Evolutionary conservation across 1,284 basidiomycete genomes (phyloP).

Genomic region (Boletus semigastroideus): DNA sequence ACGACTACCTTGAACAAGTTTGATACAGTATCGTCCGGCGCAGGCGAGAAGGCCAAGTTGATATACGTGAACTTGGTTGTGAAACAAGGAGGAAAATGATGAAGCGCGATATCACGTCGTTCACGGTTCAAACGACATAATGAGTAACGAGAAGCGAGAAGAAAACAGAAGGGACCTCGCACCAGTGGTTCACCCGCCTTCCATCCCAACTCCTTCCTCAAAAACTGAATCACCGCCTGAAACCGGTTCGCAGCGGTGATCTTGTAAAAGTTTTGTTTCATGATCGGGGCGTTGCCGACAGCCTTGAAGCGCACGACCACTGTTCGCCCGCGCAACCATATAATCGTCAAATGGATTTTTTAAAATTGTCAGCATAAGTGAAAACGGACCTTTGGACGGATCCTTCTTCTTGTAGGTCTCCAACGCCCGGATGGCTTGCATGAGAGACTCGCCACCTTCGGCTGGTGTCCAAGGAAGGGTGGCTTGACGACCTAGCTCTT

Average conservation of each 20-base stretch:
- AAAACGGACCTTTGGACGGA: conserved; percentile 66
- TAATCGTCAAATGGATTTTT: too few species aligned
- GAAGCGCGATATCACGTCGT: not conserved
- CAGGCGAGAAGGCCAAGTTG: conserved; percentile 92
- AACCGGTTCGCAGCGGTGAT: conserved; percentile 95
- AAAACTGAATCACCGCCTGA: conserved; percentile 92
- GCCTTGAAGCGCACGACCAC: conserved; percentile 98
- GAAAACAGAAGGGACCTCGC: conserved; percentile 31
- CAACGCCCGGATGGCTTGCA: conserved; percentile 67
- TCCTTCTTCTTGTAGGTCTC: conserved; percentile 87
- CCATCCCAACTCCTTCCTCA: conserved; percentile 89
- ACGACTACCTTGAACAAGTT: conserved; percentile 77
- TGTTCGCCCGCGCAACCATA: conserved; percentile 33
- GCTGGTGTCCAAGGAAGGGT: conserved; percentile 46
- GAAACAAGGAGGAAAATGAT: not conserved
- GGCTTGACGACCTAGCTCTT: conserved; percentile 41
- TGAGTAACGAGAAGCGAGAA: not conserved
- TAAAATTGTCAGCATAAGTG: not conserved
- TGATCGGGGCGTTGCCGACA: conserved; percentile 97
- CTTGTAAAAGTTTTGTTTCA: conserved; percentile 99
- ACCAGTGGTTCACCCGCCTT: conserved; percentile 88
- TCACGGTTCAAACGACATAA: not conserved
- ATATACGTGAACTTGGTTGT: conserved; percentile 89
- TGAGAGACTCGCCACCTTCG: conserved; percentile 43
- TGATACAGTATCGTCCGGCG: conserved; percentile 82